Conservation (phyloP, 768 basidiomycete species). For the Dioszegia hungarica region DNA sequence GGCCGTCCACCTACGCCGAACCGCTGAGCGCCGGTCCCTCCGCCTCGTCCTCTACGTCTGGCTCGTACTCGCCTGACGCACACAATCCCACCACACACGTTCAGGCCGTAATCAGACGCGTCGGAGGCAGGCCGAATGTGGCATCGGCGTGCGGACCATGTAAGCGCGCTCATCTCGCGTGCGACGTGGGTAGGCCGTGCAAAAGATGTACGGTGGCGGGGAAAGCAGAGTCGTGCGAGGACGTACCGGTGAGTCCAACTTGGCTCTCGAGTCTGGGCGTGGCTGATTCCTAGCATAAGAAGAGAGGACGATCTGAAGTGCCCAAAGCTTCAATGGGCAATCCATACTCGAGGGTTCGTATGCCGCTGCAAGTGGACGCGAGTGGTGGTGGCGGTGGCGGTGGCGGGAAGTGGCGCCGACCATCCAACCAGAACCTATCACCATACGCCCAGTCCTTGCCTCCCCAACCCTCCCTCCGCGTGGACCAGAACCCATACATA, state of each 20-base stretch:
- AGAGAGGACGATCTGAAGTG: slow-evolving; percentile 37
- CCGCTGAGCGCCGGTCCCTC: not conserved
- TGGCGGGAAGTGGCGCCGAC: slow-evolving; percentile 20
- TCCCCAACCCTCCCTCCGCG: not conserved
- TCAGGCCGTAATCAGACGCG: slow-evolving; percentile 7
- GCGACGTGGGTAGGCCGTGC: slow-evolving; percentile 38
- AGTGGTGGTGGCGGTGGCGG: no score
- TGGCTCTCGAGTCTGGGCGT: not conserved
- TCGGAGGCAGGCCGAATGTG: slow-evolving; percentile 37
- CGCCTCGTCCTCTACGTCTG: not conserved
- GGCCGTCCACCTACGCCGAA: not conserved
- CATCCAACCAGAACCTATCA: no score
- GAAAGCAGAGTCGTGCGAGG: slow-evolving; percentile 36
- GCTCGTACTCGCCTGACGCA: no score
- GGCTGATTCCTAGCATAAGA: slow-evolving; percentile 30
- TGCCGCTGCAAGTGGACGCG: no score
- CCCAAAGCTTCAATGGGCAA: slow-evolving; percentile 17
- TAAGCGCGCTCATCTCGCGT: slow-evolving; percentile 40
- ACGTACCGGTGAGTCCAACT: slow-evolving; percentile 37
- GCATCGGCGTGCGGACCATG: slow-evolving; percentile 39
- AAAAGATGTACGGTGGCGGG: slow-evolving; percentile 39
- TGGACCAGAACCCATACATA: no score
- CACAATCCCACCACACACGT: no score
- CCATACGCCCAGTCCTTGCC: no score
- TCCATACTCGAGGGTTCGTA: slow-evolving; percentile 23